Evolutionary conservation across 2,329 filamentous ascomycete genomes (phyloP), one percentile per base, ranked within the genome.

Genomic region (Shiraia bambusicola): DNA sequence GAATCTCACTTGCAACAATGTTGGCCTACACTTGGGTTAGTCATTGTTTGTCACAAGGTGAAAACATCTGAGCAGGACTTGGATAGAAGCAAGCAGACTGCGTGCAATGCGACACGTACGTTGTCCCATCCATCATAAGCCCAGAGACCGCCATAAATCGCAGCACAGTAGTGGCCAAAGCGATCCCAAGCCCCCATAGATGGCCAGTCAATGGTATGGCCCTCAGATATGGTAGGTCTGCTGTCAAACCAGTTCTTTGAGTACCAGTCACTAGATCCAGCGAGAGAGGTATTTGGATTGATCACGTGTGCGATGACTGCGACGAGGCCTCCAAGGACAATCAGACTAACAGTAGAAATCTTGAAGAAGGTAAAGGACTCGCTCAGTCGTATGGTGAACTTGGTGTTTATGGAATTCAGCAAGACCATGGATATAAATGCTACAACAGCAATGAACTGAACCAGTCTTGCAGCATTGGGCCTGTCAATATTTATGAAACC

Each of bases 91-190:
- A n/a, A 37, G 19, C 29, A 3, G 3, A n/a, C 3, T 19, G 25
- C 10, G 9, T 36, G 28, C 16, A 39, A 4, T 16, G 26, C 16
- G 16, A 14, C 8, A 54, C 72, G 67, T 28, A 79, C 79, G 67
- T 83, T 84, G 40, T 84, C 82, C 82, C 82, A 85, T 0, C 82
- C 82, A 0, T 78, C 81, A 45, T 83, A 85, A 0, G 79, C 81
- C 81, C 81, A 85, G 0, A 84, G 58, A 0, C 79, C 80, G 0
- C 76, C 81, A 50, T 84, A 84, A 1, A 84, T 69, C 0, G 81
- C 82, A 1, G 80, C 75, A 3, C 79, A 80, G 41, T 78, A 77
- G 50, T 83, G 77, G 0, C 81, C 81, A 17, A 83, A 73, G 9
- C 78, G 70, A 41, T 81, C 78, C 82, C 81, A 84, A 19, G 70